A percentile compares a stretch with the other conserved stretches of the same genome.
Conservation (phyloP, 2,329 filamentous ascomycete genomes). For the Ceratocystis destructans region DNA sequence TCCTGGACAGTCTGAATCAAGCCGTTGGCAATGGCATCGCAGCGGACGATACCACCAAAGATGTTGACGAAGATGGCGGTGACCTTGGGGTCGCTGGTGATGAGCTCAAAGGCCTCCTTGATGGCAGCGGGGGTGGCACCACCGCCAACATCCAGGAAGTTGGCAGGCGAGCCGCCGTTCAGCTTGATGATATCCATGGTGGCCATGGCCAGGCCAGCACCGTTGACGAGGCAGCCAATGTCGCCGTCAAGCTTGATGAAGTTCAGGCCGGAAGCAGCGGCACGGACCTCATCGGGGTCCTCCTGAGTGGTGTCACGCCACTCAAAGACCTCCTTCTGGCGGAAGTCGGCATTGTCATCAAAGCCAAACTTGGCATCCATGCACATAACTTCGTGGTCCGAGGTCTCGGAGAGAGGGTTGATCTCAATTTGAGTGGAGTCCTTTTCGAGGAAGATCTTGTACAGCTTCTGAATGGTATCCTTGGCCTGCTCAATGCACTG, state of each 20-base stretch:
- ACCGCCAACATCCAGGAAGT: constrained; percentile 97
- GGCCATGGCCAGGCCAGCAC: constrained; percentile 96
- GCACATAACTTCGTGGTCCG: constrained; percentile 92
- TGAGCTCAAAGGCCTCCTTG: constrained; percentile 94
- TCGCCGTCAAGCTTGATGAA: constrained; percentile 99
- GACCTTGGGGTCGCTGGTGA: constrained; percentile 96
- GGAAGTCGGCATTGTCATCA: constrained; percentile 97
- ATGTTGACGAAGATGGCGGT: constrained; percentile 99
- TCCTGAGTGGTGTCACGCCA: constrained; percentile 94
- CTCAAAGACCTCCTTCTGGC: constrained; percentile 88
- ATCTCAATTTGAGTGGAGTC: constrained; percentile 99
- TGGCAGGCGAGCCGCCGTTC: constrained; percentile 87
- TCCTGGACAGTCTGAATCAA: constrained; percentile 87
- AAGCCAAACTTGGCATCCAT: constrained; percentile 99
- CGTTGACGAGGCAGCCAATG: constrained; percentile 98
- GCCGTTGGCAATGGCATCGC: constrained; percentile 91
- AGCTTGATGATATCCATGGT: constrained; percentile 99
- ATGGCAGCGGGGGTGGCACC: constrained; percentile 95
- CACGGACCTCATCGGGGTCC: constrained; percentile 94
- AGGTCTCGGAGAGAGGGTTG: constrained; percentile 96
- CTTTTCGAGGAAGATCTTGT: constrained; percentile 97
- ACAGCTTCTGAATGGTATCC: constrained; percentile 95
- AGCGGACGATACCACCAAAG: constrained; percentile 96
- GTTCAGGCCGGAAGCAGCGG: constrained; percentile 87
- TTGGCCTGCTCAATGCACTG: constrained; percentile 94